Evolutionary conservation across 139 green algal genomes (phyloP).

Genomic region (Chlamydomonas eustigma): DNA sequence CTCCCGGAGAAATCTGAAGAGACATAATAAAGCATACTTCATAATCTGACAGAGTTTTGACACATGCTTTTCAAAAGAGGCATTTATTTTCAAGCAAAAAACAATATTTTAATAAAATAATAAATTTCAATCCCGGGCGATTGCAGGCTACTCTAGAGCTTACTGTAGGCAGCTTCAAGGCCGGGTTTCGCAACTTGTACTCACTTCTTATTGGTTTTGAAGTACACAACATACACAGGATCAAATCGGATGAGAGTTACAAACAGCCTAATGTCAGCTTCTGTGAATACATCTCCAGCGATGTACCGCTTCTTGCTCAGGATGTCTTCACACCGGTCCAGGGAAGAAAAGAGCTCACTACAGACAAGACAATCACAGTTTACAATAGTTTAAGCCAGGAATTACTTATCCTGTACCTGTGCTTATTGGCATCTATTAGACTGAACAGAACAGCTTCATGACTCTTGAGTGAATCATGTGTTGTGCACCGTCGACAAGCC

Average conservation of each 20-base stretch:
- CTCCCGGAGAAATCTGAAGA: slow-evolving; percentile 52
- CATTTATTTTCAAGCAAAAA: no score
- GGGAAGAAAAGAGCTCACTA: slow-evolving; percentile 70
- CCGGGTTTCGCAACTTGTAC: not conserved
- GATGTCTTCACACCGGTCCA: slow-evolving; percentile 79
- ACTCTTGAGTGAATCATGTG: no score
- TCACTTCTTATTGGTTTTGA: slow-evolving; percentile 87
- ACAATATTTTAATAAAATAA: no score
- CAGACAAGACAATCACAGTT: not conserved
- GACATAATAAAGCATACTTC: not conserved
- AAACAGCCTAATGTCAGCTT: slow-evolving; percentile 93
- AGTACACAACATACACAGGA: slow-evolving; percentile 81
- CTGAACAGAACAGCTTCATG: no score
- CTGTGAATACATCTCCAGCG: slow-evolving; percentile 79
- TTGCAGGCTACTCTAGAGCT: no score
- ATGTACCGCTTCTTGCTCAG: slow-evolving; percentile 80
- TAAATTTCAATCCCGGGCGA: no score
- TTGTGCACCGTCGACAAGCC: no score
- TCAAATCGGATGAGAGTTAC: slow-evolving; percentile 70
- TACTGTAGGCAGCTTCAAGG: no score
- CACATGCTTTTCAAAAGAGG: no score
- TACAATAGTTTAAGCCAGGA: no score
- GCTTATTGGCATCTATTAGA: no score
- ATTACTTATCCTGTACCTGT: no score
- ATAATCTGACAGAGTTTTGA: not conserved